Evolutionary conservation across 805 yeast genomes (phyloP).

Genomic region (Metschnikowia aberdeeniae): DNA sequence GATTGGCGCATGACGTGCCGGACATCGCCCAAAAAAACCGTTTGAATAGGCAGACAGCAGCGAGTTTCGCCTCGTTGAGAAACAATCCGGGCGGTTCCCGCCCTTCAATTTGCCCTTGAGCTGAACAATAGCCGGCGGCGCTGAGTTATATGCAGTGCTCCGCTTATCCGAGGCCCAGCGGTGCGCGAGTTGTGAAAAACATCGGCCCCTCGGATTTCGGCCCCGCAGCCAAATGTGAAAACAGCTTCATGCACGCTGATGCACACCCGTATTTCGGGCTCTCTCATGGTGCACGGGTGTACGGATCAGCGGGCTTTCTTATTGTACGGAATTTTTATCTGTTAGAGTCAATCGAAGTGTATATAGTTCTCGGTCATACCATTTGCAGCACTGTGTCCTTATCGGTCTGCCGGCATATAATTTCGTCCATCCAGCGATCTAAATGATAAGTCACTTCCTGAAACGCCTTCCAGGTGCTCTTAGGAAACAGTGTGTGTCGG

Average conservation of each 20-base stretch:
- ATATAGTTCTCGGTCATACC: background rate
- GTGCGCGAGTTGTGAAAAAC: slow-evolving; percentile 1
- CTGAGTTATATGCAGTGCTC: background rate
- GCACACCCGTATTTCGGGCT: background rate
- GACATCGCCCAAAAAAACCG: too few species aligned
- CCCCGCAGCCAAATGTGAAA: too few species aligned
- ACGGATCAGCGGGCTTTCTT: background rate
- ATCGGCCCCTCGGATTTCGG: background rate
- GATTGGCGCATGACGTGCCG: background rate
- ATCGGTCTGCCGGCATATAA: background rate
- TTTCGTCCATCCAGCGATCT: slow-evolving; percentile 4
- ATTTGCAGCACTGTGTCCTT: slow-evolving; percentile 1
- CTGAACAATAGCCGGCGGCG: background rate
- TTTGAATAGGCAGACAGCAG: too few species aligned
- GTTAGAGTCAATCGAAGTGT: background rate
- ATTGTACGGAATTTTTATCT: too few species aligned
- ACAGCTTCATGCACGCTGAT: too few species aligned
- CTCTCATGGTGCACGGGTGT: background rate
- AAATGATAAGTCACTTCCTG: background rate
- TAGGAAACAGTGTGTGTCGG: slow-evolving; percentile 1
- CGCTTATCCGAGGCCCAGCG: slow-evolving; percentile 1
- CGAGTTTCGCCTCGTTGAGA: too few species aligned
- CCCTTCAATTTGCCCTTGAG: too few species aligned
- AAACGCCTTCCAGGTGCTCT: background rate
- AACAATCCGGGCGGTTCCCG: too few species aligned